Conservation (phyloP, 345 rosid species). For the Rhizophora apiculata region DNA sequence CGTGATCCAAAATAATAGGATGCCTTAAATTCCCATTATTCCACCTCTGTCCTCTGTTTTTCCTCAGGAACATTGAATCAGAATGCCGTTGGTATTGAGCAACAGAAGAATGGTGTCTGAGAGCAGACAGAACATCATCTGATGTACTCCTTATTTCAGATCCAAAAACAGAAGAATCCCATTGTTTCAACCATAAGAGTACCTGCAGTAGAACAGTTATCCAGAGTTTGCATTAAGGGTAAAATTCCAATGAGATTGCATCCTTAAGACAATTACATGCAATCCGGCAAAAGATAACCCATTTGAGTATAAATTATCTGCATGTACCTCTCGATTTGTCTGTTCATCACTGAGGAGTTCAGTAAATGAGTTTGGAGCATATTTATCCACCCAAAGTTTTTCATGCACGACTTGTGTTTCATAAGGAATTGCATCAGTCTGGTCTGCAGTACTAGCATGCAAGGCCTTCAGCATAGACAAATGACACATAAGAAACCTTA, state of each 20-base stretch:
- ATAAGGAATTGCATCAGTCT: constrained; percentile 33
- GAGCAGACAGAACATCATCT: constrained; percentile 81
- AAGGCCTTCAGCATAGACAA: constrained; percentile 56
- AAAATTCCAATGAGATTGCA: neutral
- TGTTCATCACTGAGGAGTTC: constrained; percentile 98
- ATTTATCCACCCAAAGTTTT: constrained; percentile 91
- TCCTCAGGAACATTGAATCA: constrained; percentile 48
- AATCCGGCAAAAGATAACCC: neutral
- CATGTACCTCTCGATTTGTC: constrained; percentile 86
- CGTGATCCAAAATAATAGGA: constrained; percentile 31
- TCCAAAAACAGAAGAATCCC: constrained; percentile 98
- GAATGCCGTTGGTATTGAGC: constrained; percentile 48
- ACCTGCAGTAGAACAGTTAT: constrained; percentile 47
- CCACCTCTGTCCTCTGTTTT: constrained; percentile 45
- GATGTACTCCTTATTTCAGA: constrained; percentile 87
- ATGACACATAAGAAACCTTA: constrained; percentile 11
- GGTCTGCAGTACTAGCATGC: constrained; percentile 59
- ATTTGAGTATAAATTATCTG: neutral
- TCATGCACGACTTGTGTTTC: constrained; percentile 49
- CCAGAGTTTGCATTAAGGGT: constrained; percentile 3
- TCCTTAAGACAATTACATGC: neutral
- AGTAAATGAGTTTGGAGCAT: constrained; percentile 87
- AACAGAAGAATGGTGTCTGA: constrained; percentile 75
- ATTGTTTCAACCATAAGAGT: constrained; percentile 91
- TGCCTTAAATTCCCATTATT: constrained; percentile 39